Evolutionary conservation across 1,139 yeast species (phyloP), one percentile per base, ranked within the genome.

Genomic region (Pichia kudriavzevii): DNA sequence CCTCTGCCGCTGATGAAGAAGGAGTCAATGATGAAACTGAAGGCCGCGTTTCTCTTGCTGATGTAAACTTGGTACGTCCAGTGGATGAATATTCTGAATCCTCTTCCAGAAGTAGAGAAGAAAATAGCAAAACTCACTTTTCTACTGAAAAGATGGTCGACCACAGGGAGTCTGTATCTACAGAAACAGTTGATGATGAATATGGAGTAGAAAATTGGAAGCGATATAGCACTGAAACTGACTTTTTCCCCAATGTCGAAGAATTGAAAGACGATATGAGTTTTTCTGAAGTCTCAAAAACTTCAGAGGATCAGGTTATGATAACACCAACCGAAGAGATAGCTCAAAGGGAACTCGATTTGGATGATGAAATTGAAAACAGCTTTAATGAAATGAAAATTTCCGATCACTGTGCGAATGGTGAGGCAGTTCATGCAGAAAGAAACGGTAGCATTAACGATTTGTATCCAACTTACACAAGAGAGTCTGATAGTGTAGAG

Each of bases 361-460:
- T 43, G 24, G 44, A 28, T 15, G 37, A 38, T 30, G 47, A 43
- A 20, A 22, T 43, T 5, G 47, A 41, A 6, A 38, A 40, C 20
- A 26, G 15, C 10, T 4, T 26, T 18, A 36, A 32, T 26, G 32
- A 35, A 5, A 22, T 20, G n/a, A n/a, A n/a, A n/a, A n/a, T n/a
- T n/a, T n/a, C n/a, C n/a, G n/a, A n/a, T n/a, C n/a, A n/a, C n/a
- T n/a, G n/a, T n/a, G n/a, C n/a, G n/a, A n/a, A n/a, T 6, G 22
- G 18, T 1, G 22, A 16, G 15, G 21, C 11, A 4, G 16, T 21
- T 11, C 15, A 24, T 14, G 18, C 18, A 4, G 17, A 21, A 10
- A 16, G 17, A 6, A 29, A 30, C 5, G 11, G 16, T 7, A 35
- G 40, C 20, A 24, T 42, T 6, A 30, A 37, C 7, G 43, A 43